Evolutionary conservation across 148 eudicot genomes (phyloP), one percentile per base, ranked within the genome.

Genomic region (Persicaria maculosa): DNA sequence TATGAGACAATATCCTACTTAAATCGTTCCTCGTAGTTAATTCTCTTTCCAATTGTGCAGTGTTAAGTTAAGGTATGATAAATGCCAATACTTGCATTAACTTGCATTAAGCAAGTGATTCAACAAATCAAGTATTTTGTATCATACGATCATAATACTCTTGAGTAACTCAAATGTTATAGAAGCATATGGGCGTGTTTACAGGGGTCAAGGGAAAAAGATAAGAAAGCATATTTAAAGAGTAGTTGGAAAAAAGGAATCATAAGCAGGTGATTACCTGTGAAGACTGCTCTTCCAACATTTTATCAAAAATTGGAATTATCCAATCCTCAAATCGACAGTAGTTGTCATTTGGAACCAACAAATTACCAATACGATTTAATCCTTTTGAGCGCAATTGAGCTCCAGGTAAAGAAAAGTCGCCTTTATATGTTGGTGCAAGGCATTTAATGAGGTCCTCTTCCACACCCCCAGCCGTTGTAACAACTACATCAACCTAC

Each of bases 281-380:
- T 20, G 48, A 61, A 72, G 16, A 84, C 81, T 94, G 98, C 80
- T 91, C 98, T 74, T 94, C 96, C 81, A 91, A 80, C 97, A 91
- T 91, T 80, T 88, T 86, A 76, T 91, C 97, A 72, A 93, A 91
- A 76, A 94, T 87, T 17, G 95, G 97, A 64, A 88, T 85, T 68
- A 90, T 87, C 98, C 98, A 91, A 79, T 92, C 97, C 91, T 94
- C 98, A 90, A 94, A 94, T 75, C 88, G 92, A 86, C 97, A 91
- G 77, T 94, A 94, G 85, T 94, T 94, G 74, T 83, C 96, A 87
- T 92, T 93, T 5, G 97, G 95, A 78, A 91, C 95, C 89, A 93
- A 84, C 80, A 93, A 81, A 79, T 93, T 93, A 81, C 98, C 98
- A 77, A 89, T 93, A 64, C 98, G 90, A 77, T 93, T 94, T 81